Percentiles rank a stretch among this genome's conserved stretches.
Evolutionary conservation across 2,329 filamentous ascomycete species (phyloP).

Genomic region (Aureobasidium sp.): DNA sequence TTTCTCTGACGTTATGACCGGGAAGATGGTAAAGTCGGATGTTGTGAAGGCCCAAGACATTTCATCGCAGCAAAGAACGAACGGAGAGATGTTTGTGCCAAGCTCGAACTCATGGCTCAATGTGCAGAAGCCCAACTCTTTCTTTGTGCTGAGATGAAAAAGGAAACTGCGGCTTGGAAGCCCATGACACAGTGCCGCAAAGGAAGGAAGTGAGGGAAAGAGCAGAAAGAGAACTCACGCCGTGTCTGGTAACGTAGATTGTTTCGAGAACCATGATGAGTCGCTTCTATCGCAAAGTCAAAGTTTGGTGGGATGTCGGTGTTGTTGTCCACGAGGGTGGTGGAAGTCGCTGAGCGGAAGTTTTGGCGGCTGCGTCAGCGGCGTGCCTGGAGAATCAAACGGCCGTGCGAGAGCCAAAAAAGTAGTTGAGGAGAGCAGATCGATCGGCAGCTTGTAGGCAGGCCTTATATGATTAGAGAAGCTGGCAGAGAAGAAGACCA

Average conservation of each 20-base stretch:
- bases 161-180: background rate
- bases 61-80: background rate
- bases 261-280: constrained; percentile 34
- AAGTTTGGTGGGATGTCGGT: background rate
- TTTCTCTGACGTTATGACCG: background rate
- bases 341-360: background rate
- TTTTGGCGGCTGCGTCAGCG: constrained; percentile 13
- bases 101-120: background rate
- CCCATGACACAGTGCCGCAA: background rate
- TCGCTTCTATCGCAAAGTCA: background rate
- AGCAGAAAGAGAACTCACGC: constrained; percentile 31
- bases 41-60: background rate
- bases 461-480: background rate
- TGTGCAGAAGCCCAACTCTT: background rate
- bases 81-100: background rate
- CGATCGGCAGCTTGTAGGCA: background rate
- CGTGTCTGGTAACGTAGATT: constrained; percentile 43
- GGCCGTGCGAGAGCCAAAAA: constrained; percentile 7
- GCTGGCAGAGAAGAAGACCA: background rate
- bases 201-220: constrained; percentile 13
- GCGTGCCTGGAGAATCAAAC: background rate
- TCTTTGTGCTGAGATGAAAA: background rate
- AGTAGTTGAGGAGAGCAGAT: background rate
- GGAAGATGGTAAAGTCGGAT: background rate
- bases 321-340: constrained; percentile 9